Evolutionary conservation across 352 stramenopile genomes (phyloP).

Genomic region (Phytophthora kernoviae): DNA sequence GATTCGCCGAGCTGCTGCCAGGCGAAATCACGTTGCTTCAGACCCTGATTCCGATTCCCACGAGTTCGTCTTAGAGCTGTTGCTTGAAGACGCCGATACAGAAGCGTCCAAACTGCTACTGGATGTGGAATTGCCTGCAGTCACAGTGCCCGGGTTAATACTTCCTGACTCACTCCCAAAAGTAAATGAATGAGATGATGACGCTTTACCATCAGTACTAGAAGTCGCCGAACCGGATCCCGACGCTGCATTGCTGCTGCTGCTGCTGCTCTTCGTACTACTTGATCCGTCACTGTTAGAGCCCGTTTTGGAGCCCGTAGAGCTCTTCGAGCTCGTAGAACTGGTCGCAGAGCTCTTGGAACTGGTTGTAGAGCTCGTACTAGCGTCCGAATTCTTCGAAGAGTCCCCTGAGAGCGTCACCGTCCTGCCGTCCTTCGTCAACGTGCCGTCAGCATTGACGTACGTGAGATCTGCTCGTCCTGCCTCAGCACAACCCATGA

Average conservation of each 20-base stretch:
- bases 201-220: constrained; percentile 21
- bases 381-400: background rate
- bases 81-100: constrained; percentile 3
- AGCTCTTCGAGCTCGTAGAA: constrained; percentile 11
- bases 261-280: constrained; percentile 12
- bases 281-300: constrained; percentile 2
- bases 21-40: constrained; percentile 15
- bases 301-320: constrained; percentile 1
- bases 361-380: constrained; percentile 2
- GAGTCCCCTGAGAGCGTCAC: constrained; percentile 24
- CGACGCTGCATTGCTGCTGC: constrained; percentile 18
- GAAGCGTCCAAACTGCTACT: constrained; percentile 15
- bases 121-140: constrained; percentile 24
- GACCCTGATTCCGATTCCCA: constrained; percentile 24
- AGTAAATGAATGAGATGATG: constrained; percentile 4
- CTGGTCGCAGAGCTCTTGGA: constrained; percentile 8
- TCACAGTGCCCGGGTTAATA: constrained; percentile 26
- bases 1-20: constrained; percentile 35
- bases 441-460: constrained; percentile 70
- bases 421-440: constrained; percentile 52
- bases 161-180: constrained; percentile 2
- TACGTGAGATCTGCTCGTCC: constrained; percentile 67
- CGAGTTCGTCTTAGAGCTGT: constrained; percentile 20
- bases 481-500: constrained; percentile 68
- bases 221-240: constrained; percentile 10